Base-by-base conservation (phyloP, 2,329 filamentous ascomycete genomes). In the Xylaria sp. region DNA sequence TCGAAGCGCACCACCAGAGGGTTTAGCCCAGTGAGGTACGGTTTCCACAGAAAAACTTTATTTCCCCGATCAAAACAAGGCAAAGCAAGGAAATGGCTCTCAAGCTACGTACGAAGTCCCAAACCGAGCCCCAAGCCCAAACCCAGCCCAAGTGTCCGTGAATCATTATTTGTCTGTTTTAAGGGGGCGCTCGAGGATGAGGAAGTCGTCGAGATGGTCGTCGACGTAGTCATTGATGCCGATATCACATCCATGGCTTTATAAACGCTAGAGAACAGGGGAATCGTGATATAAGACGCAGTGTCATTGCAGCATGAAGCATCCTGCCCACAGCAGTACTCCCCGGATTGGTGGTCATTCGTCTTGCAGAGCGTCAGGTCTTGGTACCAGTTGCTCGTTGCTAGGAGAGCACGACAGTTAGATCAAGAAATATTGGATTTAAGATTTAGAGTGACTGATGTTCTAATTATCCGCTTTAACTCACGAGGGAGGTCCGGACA, bases 301-400 rank as follows among this genome's bases (percentile, higher is more conserved):
- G 66, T 59, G 13, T 69, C 63, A 12, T 62, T 56, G 52, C 72
- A 74, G 36, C 72, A 73, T 1, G 67, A 71, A 7, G 67, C 57
- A 48, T 70, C 70, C 41, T 71, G 58, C 10, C 71, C 67, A 39
- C 71, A 73, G 39, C 70, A 72, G 25, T 72, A 67, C n/a, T 52
- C 58, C 3, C 69, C 69, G 2, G 62, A 66, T 4, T 58, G 23
- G 48, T 66, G 57, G 18, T 68, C 65, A 7, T 58, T 65, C 43
- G 56, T 63, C 56, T 66, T 51, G 67, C 57, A 74, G 54, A 66
- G 66, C 51, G 63, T 71, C 58, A 67, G 55, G 58, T 51, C 72
- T 62, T 66, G 69, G 41, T 52, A 68, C 63, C 36, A 70, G 31
- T 70, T 68, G 1, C 20, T 39, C 4, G 43, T 62, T 23, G 43